A percentile compares a stretch with the other conserved stretches of the same genome.
Evolutionary conservation across 192 early-diverging fungal genomes (phyloP).

Genomic region (Thamnidium elegans): DNA sequence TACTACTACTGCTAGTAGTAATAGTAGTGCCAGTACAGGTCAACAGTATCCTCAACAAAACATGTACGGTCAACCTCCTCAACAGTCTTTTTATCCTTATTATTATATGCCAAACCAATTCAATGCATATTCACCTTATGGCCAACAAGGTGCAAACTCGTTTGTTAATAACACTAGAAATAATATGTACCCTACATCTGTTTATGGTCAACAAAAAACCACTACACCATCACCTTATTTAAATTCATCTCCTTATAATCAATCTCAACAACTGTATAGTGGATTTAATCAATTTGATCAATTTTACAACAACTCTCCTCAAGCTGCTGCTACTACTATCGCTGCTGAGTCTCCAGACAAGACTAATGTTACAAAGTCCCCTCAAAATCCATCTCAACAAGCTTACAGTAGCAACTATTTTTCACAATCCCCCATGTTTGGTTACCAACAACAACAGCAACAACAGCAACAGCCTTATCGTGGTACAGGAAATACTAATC

Average conservation of each 20-base stretch:
- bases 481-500: constrained; percentile 16
- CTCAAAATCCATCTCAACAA: constrained; percentile 37
- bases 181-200: constrained; percentile 71
- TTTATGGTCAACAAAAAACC: constrained; percentile 56
- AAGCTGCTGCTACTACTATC: constrained; percentile 12
- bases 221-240: constrained; percentile 3
- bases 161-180: constrained; percentile 71
- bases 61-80: constrained; percentile 43
- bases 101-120: constrained; percentile 81
- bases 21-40: not conserved
- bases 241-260: constrained; percentile 36
- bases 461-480: constrained; percentile 31
- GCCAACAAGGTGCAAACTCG: constrained; percentile 47
- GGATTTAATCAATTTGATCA: no score
- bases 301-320: constrained; percentile 24
- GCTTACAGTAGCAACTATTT: constrained; percentile 3
- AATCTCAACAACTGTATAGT: constrained; percentile 11
- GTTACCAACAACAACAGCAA: constrained; percentile 33
- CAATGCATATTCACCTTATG: constrained; percentile 81
- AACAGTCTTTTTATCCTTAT: constrained; percentile 75
- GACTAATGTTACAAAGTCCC: constrained; percentile 10
- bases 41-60: constrained; percentile 46
- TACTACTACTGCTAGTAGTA: no score
- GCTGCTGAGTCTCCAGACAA: constrained; percentile 33
- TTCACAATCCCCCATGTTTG: constrained; percentile 9